Conservation (phyloP, 495 filamentous ascomycete species). For the Poronia punctata region DNA sequence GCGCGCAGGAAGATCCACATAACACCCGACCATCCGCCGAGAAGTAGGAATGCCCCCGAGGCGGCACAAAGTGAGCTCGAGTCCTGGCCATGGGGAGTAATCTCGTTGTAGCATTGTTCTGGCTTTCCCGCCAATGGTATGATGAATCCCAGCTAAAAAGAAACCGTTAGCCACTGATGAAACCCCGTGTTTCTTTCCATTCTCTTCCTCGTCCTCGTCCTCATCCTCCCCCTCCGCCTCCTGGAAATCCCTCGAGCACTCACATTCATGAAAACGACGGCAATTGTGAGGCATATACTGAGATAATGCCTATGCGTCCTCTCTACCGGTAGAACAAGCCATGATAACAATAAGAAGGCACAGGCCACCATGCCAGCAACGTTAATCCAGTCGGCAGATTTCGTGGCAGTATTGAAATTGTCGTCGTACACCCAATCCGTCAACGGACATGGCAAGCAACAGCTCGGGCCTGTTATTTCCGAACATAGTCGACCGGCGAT, state of each 20-base stretch:
- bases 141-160: slow-evolving; percentile 66
- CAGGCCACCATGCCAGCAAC: slow-evolving; percentile 65
- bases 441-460: slow-evolving; percentile 87
- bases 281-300: slow-evolving; percentile 75
- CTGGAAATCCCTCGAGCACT: too few species aligned
- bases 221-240: too few species aligned
- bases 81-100: slow-evolving; percentile 92
- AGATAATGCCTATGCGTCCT: slow-evolving; percentile 89
- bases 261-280: slow-evolving; percentile 71
- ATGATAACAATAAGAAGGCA: slow-evolving; percentile 74
- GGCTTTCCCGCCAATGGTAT: slow-evolving; percentile 78
- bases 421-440: slow-evolving; percentile 80
- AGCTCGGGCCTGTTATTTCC: slow-evolving; percentile 36
- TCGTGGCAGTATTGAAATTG: slow-evolving; percentile 56
- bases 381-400: slow-evolving; percentile 69
- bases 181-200: not conserved
- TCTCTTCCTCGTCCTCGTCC: too few species aligned
- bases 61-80: slow-evolving; percentile 74
- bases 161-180: slow-evolving; percentile 4
- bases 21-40: slow-evolving; percentile 74
- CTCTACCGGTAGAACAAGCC: slow-evolving; percentile 75
- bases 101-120: slow-evolving; percentile 76
- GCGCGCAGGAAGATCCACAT: slow-evolving; percentile 90
- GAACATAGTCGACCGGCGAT: slow-evolving; percentile 57
- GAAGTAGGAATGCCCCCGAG: slow-evolving; percentile 76